Evolutionary conservation across 352 stramenopile genomes (phyloP).

Genomic region (Albugo laibachii): DNA sequence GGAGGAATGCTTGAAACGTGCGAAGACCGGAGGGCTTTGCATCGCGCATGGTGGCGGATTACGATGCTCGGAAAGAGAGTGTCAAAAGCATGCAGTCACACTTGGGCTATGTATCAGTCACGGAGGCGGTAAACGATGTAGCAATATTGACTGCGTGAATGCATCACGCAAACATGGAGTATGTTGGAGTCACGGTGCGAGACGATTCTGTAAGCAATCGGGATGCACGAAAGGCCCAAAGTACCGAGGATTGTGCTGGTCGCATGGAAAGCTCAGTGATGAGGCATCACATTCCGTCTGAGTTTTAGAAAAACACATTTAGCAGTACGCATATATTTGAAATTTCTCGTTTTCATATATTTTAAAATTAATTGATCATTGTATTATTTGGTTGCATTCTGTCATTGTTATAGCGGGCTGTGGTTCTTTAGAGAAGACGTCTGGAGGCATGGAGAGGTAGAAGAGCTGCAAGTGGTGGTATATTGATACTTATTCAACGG

Average conservation of each 20-base stretch:
- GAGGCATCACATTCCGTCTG: no score
- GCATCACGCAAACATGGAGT: conserved; percentile 65
- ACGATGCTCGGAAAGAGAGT: conserved; percentile 45
- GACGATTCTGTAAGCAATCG: conserved; percentile 57
- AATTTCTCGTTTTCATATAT: no score
- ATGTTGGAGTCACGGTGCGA: conserved; percentile 63
- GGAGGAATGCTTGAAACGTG: conserved; percentile 48
- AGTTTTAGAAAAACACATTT: no score
- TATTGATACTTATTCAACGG: conserved; percentile 35
- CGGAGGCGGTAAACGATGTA: conserved; percentile 63
- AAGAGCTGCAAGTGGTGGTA: not conserved
- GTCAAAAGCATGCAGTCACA: conserved; percentile 64
- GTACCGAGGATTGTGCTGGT: conserved; percentile 68
- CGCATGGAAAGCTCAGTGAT: conserved; percentile 15
- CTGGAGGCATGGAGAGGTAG: no score
- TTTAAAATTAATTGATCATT: no score
- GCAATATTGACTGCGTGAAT: conserved; percentile 48
- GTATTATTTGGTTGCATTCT: no score
- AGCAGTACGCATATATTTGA: no score
- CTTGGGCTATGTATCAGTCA: conserved; percentile 72
- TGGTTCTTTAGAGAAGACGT: no score
- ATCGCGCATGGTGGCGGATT: conserved; percentile 63
- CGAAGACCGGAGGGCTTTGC: conserved; percentile 60
- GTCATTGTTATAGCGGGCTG: no score
- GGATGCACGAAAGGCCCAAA: conserved; percentile 68